Evolutionary conservation across 2,329 filamentous ascomycete genomes (phyloP).

Genomic region (Cyphellophora europaea): DNA sequence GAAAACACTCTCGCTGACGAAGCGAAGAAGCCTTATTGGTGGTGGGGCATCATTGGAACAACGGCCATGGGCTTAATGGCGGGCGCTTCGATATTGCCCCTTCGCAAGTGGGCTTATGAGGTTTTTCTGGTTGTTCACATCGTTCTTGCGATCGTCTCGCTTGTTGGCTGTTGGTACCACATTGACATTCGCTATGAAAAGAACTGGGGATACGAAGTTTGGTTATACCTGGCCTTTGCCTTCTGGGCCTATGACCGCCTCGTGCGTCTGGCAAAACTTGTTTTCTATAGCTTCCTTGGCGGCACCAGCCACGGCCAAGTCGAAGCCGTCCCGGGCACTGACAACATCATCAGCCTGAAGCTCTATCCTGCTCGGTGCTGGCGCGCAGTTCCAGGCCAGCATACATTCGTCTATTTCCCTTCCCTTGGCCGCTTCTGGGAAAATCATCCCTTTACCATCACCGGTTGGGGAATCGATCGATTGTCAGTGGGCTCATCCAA

Average conservation of each 20-base stretch:
- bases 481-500: constrained; percentile 3
- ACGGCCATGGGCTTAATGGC: constrained; percentile 21
- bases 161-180: constrained; percentile 28
- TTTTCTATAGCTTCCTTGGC: constrained; percentile 28
- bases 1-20: constrained; percentile 5
- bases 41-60: constrained; percentile 30
- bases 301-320: constrained; percentile 26
- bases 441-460: constrained; percentile 42
- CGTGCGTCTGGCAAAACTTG: constrained; percentile 31
- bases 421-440: constrained; percentile 39
- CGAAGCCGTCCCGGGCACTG: constrained; percentile 32
- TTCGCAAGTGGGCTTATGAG: constrained; percentile 24
- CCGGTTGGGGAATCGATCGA: background rate
- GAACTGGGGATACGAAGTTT: constrained; percentile 38
- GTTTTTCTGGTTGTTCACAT: constrained; percentile 26
- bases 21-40: constrained; percentile 9
- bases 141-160: constrained; percentile 21
- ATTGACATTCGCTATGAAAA: constrained; percentile 29
- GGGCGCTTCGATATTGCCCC: constrained; percentile 18
- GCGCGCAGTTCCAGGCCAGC: constrained; percentile 22
- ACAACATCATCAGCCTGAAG: background rate
- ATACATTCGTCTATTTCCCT: constrained; percentile 43
- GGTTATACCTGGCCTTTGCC: constrained; percentile 34
- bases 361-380: constrained; percentile 18
- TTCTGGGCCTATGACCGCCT: constrained; percentile 40